Evolutionary conservation across 2,329 filamentous ascomycete species (phyloP).

Genomic region (Lasiodiplodia citricola): DNA sequence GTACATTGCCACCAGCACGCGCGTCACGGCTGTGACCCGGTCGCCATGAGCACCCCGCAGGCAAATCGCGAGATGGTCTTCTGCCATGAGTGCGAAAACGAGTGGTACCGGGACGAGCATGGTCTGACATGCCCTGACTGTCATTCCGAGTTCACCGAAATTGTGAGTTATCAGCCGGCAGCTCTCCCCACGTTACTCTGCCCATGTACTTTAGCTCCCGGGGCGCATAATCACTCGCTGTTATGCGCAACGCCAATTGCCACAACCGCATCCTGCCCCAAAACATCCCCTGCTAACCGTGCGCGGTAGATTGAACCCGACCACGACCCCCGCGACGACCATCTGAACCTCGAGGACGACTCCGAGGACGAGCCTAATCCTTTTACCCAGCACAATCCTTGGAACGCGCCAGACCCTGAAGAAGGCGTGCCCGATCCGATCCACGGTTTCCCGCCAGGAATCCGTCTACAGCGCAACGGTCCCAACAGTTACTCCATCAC

Average conservation of each 20-base stretch:
- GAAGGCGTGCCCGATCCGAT: constrained; percentile 41
- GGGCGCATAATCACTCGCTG: not conserved
- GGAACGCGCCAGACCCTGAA: constrained; percentile 55
- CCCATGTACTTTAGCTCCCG: not conserved
- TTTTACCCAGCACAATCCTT: constrained; percentile 53
- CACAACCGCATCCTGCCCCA: not conserved
- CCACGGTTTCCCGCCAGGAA: constrained; percentile 34
- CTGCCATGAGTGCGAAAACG: constrained; percentile 80
- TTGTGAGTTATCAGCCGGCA: constrained; percentile 63
- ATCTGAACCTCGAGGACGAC: constrained; percentile 37
- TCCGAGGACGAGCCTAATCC: constrained; percentile 40
- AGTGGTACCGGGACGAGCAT: constrained; percentile 78
- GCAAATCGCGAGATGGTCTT: constrained; percentile 70
- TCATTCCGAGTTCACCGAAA: constrained; percentile 78
- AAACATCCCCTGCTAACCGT: constrained; percentile 31
- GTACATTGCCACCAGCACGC: constrained; percentile 14
- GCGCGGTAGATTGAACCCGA: constrained; percentile 46
- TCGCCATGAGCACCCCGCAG: constrained; percentile 16
- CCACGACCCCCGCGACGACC: constrained; percentile 66
- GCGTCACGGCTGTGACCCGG: constrained; percentile 8
- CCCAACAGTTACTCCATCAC: constrained; percentile 43
- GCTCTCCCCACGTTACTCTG: constrained; percentile 8
- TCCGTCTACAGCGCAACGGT: constrained; percentile 47
- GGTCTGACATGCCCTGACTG: constrained; percentile 79
- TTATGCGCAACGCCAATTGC: not conserved